Evolutionary conservation across 306 rosid species (phyloP).

Genomic region (Dryas drummondii): DNA sequence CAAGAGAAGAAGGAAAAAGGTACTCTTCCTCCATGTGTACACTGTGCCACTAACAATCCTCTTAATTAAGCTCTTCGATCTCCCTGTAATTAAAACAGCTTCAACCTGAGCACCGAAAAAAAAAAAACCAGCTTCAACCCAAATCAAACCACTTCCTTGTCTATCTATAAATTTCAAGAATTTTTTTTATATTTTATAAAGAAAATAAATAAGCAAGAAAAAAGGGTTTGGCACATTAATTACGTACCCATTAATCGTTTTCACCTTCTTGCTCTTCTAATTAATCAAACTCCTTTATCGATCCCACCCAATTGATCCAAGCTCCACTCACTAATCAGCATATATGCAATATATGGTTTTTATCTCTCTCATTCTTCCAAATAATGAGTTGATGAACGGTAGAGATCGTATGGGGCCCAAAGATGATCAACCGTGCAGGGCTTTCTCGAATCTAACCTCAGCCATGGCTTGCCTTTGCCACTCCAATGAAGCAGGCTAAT

Average conservation of each 20-base stretch:
- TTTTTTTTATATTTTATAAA: neutral
- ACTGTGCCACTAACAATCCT: constrained; percentile 7
- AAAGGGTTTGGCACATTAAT: neutral
- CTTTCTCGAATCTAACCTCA: constrained; percentile 80
- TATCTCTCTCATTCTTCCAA: constrained; percentile 53
- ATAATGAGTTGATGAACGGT: constrained; percentile 50
- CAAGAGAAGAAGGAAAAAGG: neutral
- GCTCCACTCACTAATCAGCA: neutral
- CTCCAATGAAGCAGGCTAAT: constrained; percentile 88
- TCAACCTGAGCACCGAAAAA: neutral
- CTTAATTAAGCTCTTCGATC: neutral
- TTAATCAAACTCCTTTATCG: constrained; percentile 15
- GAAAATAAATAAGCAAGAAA: neutral
- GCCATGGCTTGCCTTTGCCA: constrained; percentile 93
- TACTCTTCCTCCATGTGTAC: neutral
- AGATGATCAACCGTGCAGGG: constrained; percentile 81
- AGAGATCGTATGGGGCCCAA: constrained; percentile 89
- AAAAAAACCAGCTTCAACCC: neutral
- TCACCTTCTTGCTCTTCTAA: constrained; percentile 17
- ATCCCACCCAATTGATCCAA: neutral
- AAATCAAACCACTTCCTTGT: constrained; percentile 3
- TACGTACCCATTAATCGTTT: constrained; percentile 22
- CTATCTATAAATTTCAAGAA: neutral
- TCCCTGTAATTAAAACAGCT: constrained; percentile 1
- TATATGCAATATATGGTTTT: no score